These are phyloP conservation scores for Pugionium dolabratum DNA, from an alignment of 345 rosid species.

Conservation along the genomic window DNA sequence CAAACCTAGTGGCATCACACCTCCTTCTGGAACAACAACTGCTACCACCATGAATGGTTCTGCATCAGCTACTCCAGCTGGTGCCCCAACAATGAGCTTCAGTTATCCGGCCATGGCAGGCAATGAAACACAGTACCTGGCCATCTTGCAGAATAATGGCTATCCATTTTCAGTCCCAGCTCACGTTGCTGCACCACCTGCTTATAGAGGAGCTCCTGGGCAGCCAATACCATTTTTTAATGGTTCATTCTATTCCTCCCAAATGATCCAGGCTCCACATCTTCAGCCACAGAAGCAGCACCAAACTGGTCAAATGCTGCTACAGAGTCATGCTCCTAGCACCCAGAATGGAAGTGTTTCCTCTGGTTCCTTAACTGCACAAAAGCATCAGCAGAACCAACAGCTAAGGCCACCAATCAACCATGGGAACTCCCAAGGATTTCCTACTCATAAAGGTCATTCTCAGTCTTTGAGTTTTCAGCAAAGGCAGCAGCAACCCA, in stretches of 20 bases:
- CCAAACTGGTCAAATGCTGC: slow-evolving; percentile 56
- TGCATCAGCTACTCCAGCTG: slow-evolving; percentile 59
- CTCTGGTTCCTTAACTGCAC: slow-evolving; percentile 69
- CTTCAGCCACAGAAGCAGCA: slow-evolving; percentile 55
- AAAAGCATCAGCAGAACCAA: slow-evolving; percentile 79
- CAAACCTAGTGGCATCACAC: slow-evolving; percentile 50
- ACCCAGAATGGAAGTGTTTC: slow-evolving; percentile 66
- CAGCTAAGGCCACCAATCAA: slow-evolving; percentile 58
- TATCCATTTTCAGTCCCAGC: slow-evolving; percentile 85
- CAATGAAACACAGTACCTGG: slow-evolving; percentile 86
- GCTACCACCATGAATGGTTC: slow-evolving; percentile 53
- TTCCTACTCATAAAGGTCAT: slow-evolving; percentile 59
- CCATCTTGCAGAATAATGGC: slow-evolving; percentile 78
- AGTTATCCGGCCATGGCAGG: slow-evolving; percentile 77
- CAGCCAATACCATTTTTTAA: slow-evolving; percentile 80
- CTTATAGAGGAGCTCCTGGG: slow-evolving; percentile 71
- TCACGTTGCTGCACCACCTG: slow-evolving; percentile 74
- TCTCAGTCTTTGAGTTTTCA: slow-evolving; percentile 58
- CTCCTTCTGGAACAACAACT: slow-evolving; percentile 48
- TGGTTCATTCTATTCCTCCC: slow-evolving; percentile 88
- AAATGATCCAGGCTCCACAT: slow-evolving; percentile 78
- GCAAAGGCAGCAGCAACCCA: slow-evolving; percentile 57
- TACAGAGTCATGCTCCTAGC: slow-evolving; percentile 39
- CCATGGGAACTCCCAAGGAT: slow-evolving; percentile 61
- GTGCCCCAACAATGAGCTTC: slow-evolving; percentile 76